Conservation (phyloP, 371 early-diverging fungal genomes). For the Sporodiniella umbellata region DNA sequence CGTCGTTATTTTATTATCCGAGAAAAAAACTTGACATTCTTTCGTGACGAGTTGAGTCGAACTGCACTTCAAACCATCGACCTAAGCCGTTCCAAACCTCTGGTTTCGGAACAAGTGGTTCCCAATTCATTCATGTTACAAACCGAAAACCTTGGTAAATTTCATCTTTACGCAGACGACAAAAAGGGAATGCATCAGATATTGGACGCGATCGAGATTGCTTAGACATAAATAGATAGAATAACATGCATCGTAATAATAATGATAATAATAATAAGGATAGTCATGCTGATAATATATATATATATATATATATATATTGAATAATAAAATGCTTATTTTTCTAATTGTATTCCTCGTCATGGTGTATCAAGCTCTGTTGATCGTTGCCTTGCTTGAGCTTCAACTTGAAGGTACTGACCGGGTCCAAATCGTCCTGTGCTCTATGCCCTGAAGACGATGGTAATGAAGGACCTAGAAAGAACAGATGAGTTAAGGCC, state of each 20-base stretch:
- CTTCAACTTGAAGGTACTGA: conserved; percentile 15
- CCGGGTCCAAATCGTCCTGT: conserved; percentile 27
- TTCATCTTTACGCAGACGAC: conserved; percentile 37
- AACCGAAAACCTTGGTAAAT: conserved; percentile 27
- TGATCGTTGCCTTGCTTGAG: conserved; percentile 18
- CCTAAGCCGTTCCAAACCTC: conserved; percentile 15
- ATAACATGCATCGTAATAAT: neutral
- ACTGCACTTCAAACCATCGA: conserved; percentile 46
- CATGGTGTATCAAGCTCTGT: conserved; percentile 9
- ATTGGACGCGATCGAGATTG: conserved; percentile 34
- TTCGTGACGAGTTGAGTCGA: conserved; percentile 13
- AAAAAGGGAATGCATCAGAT: conserved; percentile 14
- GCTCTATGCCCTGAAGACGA: conserved; percentile 18
- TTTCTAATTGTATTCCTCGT: too few species aligned
- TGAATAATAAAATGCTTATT: too few species aligned
- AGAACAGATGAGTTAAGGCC: too few species aligned
- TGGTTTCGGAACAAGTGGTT: conserved; percentile 32
- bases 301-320: too few species aligned
- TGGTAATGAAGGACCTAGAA: conserved; percentile 1
- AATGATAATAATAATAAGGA: neutral
- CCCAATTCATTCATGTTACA: conserved; percentile 42
- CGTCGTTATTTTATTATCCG: conserved; percentile 27
- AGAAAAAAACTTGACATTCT: conserved; percentile 22
- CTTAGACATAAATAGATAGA: neutral
- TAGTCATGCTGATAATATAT: too few species aligned